A percentile compares a stretch with the other conserved stretches of the same genome.
phyloP scores from a whole-genome alignment of 2,329 filamentous ascomycete genomes.

The Ophiostoma himal-ulmi region DNA sequence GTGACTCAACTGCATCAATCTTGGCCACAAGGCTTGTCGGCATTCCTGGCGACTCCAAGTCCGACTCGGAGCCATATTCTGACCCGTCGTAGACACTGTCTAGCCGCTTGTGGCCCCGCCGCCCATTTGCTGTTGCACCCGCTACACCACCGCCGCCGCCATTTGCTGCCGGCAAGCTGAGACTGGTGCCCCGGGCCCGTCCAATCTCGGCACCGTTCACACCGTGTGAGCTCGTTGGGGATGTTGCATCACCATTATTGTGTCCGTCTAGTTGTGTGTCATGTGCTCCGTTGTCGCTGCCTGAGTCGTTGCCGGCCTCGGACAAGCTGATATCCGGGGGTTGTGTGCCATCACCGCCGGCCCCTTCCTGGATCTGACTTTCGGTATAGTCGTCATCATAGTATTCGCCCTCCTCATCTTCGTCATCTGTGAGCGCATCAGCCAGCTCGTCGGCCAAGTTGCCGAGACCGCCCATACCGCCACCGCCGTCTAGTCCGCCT shows the following conservation, averaged over 20 bases:
- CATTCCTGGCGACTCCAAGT: constrained; percentile 63
- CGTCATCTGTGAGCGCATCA: constrained; percentile 62
- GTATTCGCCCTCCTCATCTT: constrained; percentile 49
- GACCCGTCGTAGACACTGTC: constrained; percentile 64
- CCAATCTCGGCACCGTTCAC: constrained; percentile 12
- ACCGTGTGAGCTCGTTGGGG: constrained; percentile 16
- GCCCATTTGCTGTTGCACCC: neutral
- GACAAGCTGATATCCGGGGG: constrained; percentile 37
- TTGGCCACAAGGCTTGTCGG: constrained; percentile 60
- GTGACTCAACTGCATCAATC: constrained; percentile 66
- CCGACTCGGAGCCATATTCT: constrained; percentile 67
- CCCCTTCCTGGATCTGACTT: neutral
- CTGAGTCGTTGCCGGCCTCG: constrained; percentile 27
- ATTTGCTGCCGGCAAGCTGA: constrained; percentile 42
- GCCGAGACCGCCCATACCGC: constrained; percentile 56
- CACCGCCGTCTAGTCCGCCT: constrained; percentile 33
- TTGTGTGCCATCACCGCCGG: neutral
- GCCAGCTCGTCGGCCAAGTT: constrained; percentile 78
- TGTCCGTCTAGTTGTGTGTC: constrained; percentile 25
- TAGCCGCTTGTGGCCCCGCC: constrained; percentile 43
- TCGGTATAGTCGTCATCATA: constrained; percentile 39
- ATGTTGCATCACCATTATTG: constrained; percentile 39
- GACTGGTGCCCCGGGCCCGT: constrained; percentile 35
- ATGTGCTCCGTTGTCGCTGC: constrained; percentile 15
- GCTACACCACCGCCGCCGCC: constrained; percentile 34